phyloP scores from a whole-genome alignment of 2,329 filamentous ascomycete species.

The Aspergillus pseudoviridinutans region DNA sequence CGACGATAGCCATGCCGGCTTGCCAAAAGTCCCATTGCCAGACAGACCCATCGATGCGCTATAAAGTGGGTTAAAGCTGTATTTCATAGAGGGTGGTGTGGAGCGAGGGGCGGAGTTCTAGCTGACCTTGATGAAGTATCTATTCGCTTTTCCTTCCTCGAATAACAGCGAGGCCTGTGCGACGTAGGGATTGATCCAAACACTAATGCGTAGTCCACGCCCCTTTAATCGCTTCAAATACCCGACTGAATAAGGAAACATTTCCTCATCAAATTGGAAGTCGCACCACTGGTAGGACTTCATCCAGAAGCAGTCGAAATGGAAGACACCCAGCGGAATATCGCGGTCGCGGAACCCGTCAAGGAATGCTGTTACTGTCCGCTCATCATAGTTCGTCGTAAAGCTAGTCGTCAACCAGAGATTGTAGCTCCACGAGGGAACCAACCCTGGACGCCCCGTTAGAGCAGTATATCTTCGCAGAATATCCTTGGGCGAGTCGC shows the following conservation, averaged over 20 bases:
- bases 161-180: slow-evolving; percentile 67
- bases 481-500: slow-evolving; percentile 67
- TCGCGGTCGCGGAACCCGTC: slow-evolving; percentile 64
- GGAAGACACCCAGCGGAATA: slow-evolving; percentile 67
- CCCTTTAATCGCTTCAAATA: slow-evolving; percentile 63
- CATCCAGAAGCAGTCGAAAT: slow-evolving; percentile 78
- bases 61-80: too few relatives aligned
- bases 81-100: too few relatives aligned
- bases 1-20: slow-evolving; percentile 69
- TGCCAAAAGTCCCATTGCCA: slow-evolving; percentile 79
- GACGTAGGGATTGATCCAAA: slow-evolving; percentile 77
- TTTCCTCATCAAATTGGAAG: slow-evolving; percentile 65
- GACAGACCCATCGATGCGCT: slow-evolving; percentile 63
- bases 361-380: slow-evolving; percentile 62
- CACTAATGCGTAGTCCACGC: slow-evolving; percentile 63
- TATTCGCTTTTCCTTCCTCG: slow-evolving; percentile 56
- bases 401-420: slow-evolving; percentile 72
- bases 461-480: slow-evolving; percentile 63
- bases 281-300: slow-evolving; percentile 72
- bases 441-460: slow-evolving; percentile 60
- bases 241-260: slow-evolving; percentile 64
- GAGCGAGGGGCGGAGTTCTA: too few relatives aligned
- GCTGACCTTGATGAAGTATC: slow-evolving; percentile 67
- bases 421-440: slow-evolving; percentile 72
- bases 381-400: slow-evolving; percentile 68